Evolutionary conservation across 306 rosid genomes (phyloP), one percentile per base, ranked within the genome.

Genomic region (Vachellia collinsii): DNA sequence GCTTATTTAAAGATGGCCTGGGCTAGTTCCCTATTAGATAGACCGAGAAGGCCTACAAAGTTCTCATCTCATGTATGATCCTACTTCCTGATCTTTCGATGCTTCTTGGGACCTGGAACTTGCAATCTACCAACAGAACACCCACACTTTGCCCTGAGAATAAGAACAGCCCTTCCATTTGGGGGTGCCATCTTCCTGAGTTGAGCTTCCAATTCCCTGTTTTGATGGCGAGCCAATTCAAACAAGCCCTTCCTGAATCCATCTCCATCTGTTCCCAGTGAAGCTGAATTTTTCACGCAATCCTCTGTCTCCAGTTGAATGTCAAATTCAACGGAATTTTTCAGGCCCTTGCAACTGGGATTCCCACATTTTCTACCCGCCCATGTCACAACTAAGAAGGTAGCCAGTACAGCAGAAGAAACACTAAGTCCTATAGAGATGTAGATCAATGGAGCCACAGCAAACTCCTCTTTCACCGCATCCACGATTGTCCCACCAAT

Each of bases 41-140:
- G 77, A 80, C 67, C 75, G 72, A 84, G 84, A 81, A 82, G 74
- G 77, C 81, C 91, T 87, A 87, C 84, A 83, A 70, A 46, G 81
- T 75, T 5, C 1, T 64, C 4, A 12, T 54, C 61, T 54, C 19
- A 70, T 61, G 81, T 78, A 76, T 42, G 53, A 11, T 76, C 68
- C 92, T 93, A 91, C 89, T 93, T 93, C 90, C 90, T 95, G 88
- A 85, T 87, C 91, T 88, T 93, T 73, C 89, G 80, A 22, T 68
- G 78, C 93, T 80, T 95, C 92, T 83, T 87, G 1, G 92, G 88
- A 41, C 95, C 97, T 0, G 97, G 95, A 85, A 95, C 99, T 83
- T 95, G 97, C 87, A 95, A 88, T 80, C 97, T 93, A 75, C 99
- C 99, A 85, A 93, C 91, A 82, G 97, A 95, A 86, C 97, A 95